Conservation (phyloP, 2,329 filamentous ascomycete genomes). For the Fusarium solani-melongenae region DNA sequence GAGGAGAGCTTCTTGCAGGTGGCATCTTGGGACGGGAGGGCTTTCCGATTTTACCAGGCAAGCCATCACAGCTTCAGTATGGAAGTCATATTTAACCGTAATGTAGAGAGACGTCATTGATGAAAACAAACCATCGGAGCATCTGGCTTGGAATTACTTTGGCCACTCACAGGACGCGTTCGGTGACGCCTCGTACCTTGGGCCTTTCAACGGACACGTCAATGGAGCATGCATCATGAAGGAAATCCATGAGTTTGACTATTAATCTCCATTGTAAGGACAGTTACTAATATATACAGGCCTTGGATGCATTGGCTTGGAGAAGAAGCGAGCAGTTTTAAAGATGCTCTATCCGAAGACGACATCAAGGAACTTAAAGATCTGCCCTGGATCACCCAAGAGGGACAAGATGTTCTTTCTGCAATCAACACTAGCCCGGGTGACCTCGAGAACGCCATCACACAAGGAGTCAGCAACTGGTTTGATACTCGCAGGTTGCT, state of each 20-base stretch:
- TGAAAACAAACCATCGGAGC: background rate
- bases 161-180: background rate
- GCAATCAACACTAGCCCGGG: background rate
- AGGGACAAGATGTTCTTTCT: background rate
- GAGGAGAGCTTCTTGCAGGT: background rate
- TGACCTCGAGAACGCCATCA: background rate
- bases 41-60: background rate
- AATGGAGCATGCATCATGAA: background rate
- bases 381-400: background rate
- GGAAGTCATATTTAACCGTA: too few species aligned
- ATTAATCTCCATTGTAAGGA: rapidly evolving
- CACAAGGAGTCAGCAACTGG: background rate
- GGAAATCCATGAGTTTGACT: background rate
- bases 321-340: background rate
- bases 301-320: background rate
- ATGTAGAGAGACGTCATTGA: background rate
- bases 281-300: background rate
- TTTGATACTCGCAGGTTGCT: background rate
- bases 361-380: background rate
- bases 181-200: background rate
- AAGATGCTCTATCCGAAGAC: background rate
- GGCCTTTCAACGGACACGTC: background rate
- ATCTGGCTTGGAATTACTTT: background rate
- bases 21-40: background rate
- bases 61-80: too few species aligned